phyloP scores from a whole-genome alignment of 495 filamentous ascomycete genomes.

The Trichoderma reesei region DNA sequence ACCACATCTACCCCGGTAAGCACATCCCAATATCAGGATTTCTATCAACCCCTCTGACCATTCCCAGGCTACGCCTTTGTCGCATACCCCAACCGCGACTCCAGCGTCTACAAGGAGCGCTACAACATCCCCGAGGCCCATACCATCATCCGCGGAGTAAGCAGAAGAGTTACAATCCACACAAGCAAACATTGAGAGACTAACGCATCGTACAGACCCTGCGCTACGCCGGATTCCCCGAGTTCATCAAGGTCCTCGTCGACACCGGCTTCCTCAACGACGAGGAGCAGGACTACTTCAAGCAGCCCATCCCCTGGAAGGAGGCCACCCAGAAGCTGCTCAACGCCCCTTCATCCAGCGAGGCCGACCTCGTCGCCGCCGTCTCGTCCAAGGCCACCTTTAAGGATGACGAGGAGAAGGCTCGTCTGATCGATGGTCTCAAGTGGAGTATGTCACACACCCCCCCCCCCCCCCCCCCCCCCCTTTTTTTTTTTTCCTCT shows the following conservation, averaged over 20 bases:
- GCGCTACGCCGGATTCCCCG: slow-evolving; percentile 66
- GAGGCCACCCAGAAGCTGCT: slow-evolving; percentile 62
- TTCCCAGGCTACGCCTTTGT: slow-evolving; percentile 64
- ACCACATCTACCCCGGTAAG: slow-evolving; percentile 65
- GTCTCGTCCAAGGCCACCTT: slow-evolving; percentile 64
- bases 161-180: slow-evolving; percentile 20
- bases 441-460: slow-evolving; percentile 44
- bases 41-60: background rate
- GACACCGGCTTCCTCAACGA: slow-evolving; percentile 67
- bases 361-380: slow-evolving; percentile 54
- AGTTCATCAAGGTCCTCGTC: slow-evolving; percentile 60
- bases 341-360: slow-evolving; percentile 44
- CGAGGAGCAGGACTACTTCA: slow-evolving; percentile 45
- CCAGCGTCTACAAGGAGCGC: slow-evolving; percentile 71
- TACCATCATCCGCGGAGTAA: slow-evolving; percentile 45
- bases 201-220: slow-evolving; percentile 48
- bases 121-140: slow-evolving; percentile 85
- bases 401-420: slow-evolving; percentile 52
- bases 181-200: slow-evolving; percentile 14
- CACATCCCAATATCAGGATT: background rate
- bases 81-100: slow-evolving; percentile 90
- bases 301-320: slow-evolving; percentile 57
- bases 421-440: slow-evolving; percentile 66
- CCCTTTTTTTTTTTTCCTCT: too few species aligned
- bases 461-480: too few species aligned